phyloP scores from a whole-genome alignment of 345 rosid genomes.

The Aegle marmelos region DNA sequence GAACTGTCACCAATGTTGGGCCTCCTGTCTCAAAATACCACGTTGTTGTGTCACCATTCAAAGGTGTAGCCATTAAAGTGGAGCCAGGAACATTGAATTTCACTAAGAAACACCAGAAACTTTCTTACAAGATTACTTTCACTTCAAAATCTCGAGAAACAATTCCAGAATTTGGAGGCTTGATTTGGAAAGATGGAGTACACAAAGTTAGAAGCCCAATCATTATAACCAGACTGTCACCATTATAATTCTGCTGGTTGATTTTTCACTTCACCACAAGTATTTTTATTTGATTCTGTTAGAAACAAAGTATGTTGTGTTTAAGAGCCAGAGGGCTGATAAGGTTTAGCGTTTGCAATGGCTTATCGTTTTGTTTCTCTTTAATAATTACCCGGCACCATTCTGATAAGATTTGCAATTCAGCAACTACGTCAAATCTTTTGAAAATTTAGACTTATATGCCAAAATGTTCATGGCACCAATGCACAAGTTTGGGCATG shows the following conservation, averaged over 20 bases:
- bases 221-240: constrained; percentile 57
- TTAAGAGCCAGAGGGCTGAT: constrained; percentile 26
- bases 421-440: neutral
- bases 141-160: constrained; percentile 41
- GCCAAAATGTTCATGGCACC: neutral
- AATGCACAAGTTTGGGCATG: neutral
- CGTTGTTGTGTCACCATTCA: constrained; percentile 54
- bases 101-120: constrained; percentile 62
- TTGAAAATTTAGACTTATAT: neutral
- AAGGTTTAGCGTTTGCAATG: constrained; percentile 19
- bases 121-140: constrained; percentile 65
- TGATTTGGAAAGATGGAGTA: constrained; percentile 74
- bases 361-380: constrained; percentile 1
- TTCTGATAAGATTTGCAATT: neutral
- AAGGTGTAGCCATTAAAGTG: constrained; percentile 54
- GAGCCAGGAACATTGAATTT: constrained; percentile 62
- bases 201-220: constrained; percentile 88
- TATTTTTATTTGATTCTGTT: constrained; percentile 15
- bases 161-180: constrained; percentile 74
- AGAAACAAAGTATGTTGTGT: constrained; percentile 29
- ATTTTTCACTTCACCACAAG: neutral
- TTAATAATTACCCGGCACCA: neutral
- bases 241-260: constrained; percentile 27
- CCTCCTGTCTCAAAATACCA: constrained; percentile 57
- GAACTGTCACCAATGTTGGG: constrained; percentile 87